Evolutionary conservation across 495 filamentous ascomycete genomes (phyloP), one percentile per base, ranked within the genome.

Genomic region (Margaritispora aquatica): DNA sequence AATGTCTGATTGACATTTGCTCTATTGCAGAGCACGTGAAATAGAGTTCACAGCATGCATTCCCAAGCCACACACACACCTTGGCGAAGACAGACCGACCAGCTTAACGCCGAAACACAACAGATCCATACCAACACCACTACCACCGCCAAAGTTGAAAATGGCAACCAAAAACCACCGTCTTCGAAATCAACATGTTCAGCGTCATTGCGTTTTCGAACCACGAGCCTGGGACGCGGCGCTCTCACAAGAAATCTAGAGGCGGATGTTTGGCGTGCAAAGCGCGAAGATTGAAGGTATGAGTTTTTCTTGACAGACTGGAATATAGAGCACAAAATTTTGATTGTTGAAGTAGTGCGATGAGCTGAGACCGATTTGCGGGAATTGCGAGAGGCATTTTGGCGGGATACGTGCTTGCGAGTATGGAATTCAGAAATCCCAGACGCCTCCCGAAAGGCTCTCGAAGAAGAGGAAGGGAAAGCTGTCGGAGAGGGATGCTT

Each of bases 341-440:
- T n/a, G n/a, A 38, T 11, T 34, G 3, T 34, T 7, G 15, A 55
- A 20, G n/a, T n/a, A 63, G 61, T 59, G 61, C 41, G 61, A 58
- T 58, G 61, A 63, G 34, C 7, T 23, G 2, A 31, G 47, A 36
- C 61, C 61, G 7, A 19, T 54, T 10, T 63, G 55, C 31, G 9
- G 26, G 13, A 58, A 58, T 46, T 63, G 61, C 31, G 11, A 9
- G 10, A 21, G 61, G 21, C 51, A 50, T 36, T 63, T 63, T 24
- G 3, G 21, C 1, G 20, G 20, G 11, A 19, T 51, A 1, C 8
- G 22, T 26, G n/a, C 21, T 8, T 63, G 51, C 31, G 55, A 63
- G 44, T 4, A 47, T 19, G 21, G 7, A 47, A 7, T 7, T 19
- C 5, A 7, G 21, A 47, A n/a, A 19, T n/a, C 44, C 44, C 15